phyloP scores from a whole-genome alignment of 345 rosid genomes.

The Rhizophora mangle region DNA sequence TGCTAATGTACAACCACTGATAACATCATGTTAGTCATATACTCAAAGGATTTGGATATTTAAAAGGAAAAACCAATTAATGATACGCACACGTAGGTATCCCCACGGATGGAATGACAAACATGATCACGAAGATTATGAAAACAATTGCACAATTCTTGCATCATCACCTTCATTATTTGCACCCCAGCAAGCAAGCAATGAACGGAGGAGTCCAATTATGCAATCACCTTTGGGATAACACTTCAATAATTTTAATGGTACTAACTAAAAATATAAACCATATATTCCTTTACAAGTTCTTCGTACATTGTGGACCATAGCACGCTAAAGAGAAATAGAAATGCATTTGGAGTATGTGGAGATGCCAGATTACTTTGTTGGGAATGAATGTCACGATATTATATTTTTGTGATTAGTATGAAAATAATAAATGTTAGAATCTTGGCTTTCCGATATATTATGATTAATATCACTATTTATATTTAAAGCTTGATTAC shows the following conservation, averaged over 20 bases:
- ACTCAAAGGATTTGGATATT: no score
- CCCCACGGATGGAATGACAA: not conserved
- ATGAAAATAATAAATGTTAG: no score
- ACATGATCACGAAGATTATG: not conserved
- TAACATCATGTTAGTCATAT: no score
- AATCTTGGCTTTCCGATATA: no score
- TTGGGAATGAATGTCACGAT: no score
- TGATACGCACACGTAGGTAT: not conserved
- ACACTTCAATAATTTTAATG: constrained; percentile 8
- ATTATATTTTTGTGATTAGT: no score
- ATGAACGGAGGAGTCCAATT: constrained; percentile 5
- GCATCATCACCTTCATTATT: constrained; percentile 9
- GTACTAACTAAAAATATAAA: constrained; percentile 13
- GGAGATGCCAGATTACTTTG: no score
- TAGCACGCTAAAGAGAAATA: not conserved
- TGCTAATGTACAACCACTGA: no score
- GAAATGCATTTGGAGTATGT: no score
- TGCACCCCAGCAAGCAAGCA: not conserved
- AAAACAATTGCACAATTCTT: not conserved
- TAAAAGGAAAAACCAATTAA: not conserved
- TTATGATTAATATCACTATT: no score
- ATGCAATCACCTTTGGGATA: not conserved
- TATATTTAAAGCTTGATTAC: no score
- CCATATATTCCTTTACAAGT: constrained; percentile 27
- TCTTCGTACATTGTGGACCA: not conserved